These are phyloP conservation scores for Fusarium buxicola DNA, from an alignment of 2,329 filamentous ascomycete genomes.

Conservation along the genomic window DNA sequence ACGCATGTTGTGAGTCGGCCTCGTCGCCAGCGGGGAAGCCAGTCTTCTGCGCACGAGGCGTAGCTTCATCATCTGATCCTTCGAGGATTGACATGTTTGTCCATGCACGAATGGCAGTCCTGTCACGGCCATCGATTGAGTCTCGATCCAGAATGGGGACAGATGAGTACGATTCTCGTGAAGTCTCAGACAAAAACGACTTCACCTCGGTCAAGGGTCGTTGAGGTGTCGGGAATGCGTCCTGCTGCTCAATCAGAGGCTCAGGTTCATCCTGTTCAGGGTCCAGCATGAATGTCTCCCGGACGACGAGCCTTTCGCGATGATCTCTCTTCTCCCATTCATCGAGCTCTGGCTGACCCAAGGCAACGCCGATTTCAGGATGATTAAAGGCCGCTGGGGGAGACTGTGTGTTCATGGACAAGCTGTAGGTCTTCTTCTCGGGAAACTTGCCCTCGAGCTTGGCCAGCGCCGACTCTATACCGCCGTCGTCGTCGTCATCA, in stretches of 20 bases:
- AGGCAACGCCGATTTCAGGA: constrained; percentile 39
- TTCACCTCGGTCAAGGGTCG: constrained; percentile 51
- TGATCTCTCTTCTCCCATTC: constrained; percentile 59
- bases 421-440: constrained; percentile 62
- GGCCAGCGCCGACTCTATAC: constrained; percentile 89
- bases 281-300: constrained; percentile 53
- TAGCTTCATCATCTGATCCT: constrained; percentile 57
- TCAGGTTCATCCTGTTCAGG: constrained; percentile 38
- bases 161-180: constrained; percentile 80
- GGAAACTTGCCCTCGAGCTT: constrained; percentile 89
- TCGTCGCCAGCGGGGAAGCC: constrained; percentile 24
- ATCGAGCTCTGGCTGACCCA: constrained; percentile 42
- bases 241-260: constrained; percentile 31
- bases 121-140: constrained; percentile 61
- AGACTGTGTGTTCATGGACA: constrained; percentile 50
- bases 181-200: constrained; percentile 69
- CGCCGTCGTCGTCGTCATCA: constrained; percentile 84
- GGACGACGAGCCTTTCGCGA: constrained; percentile 58
- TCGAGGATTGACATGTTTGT: constrained; percentile 66
- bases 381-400: constrained; percentile 25
- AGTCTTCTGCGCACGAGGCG: constrained; percentile 39
- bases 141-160: constrained; percentile 81
- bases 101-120: constrained; percentile 60
- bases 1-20: constrained; percentile 53
- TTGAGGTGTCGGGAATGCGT: constrained; percentile 39